Evolutionary conservation across 202 grass and related monocot species (phyloP), one percentile per base, ranked within the genome.

Genomic region (Setaria italica): DNA sequence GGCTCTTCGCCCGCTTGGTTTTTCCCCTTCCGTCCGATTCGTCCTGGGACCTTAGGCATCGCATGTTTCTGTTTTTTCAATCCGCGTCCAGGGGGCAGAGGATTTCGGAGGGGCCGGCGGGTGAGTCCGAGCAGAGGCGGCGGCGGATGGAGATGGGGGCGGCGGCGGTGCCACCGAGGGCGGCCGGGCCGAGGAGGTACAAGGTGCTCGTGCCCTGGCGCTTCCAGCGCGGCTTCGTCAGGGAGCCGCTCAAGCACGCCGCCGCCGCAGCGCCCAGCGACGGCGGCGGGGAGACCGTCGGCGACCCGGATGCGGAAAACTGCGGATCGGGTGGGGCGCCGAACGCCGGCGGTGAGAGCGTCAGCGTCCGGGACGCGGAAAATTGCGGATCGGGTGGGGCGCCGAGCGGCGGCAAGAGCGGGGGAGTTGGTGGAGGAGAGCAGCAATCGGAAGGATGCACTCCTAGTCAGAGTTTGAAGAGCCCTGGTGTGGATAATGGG

Each of bases 121-220:
- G 74, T 82, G 66, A 16, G 20, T 78, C 57, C 7, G 32, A 82
- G 57, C 16, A 66, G 48, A 32, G 67, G 20, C 14, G 41, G 63
- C 25, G 15, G 53, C 20, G 70, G 85, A 85, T 85, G 89, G 72
- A 81, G 48, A 13, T 4, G 43, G 85, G 11, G 75, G 35, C 43
- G 9, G 34, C 29, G 82, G 56, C 0, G 57, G 49, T 72, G 33
- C 49, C 57, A 20, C 77, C 72, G 49, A 72, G 64, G 78, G 32
- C 71, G 72, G 10, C 10, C 49, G 73, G 85, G n/a, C 13, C 16
- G 65, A 77, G 33, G 85, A 77, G 78, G 76, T 71, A 78, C 75
- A 95, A 92, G 83, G 67, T 72, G 57, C 47, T 90, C 70, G 57
- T 21, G 20, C 15, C 88, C 37, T 95, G 93, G 93, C 88, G 88